Conservation (phyloP, 768 basidiomycete genomes). For the Fomitopsis pulvina region DNA sequence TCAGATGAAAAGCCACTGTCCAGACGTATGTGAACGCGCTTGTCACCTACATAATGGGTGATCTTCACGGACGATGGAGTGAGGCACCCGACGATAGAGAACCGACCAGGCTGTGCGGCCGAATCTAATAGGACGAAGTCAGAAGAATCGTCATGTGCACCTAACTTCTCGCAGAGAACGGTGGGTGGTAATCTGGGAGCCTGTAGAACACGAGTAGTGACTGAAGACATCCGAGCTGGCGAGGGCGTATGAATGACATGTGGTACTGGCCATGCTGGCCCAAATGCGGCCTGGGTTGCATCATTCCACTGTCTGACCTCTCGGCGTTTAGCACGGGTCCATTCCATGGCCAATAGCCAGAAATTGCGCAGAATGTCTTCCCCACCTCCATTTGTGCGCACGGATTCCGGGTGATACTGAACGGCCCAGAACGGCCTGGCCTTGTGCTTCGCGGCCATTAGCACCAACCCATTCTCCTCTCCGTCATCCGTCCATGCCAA, state of each 20-base stretch:
- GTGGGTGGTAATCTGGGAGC: constrained; percentile 36
- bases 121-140: constrained; percentile 74
- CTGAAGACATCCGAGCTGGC: constrained; percentile 21
- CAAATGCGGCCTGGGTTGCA: constrained; percentile 30
- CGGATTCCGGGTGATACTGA: constrained; percentile 86
- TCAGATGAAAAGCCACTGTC: constrained; percentile 31
- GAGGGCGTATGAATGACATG: constrained; percentile 19
- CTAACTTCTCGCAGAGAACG: constrained; percentile 55
- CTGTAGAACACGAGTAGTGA: constrained; percentile 34
- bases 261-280: constrained; percentile 53
- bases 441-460: constrained; percentile 69
- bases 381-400: constrained; percentile 64
- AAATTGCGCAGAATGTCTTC: constrained; percentile 66
- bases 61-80: constrained; percentile 48
- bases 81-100: constrained; percentile 65
- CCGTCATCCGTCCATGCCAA: constrained; percentile 72
- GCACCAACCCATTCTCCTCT: constrained; percentile 56
- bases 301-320: constrained; percentile 35
- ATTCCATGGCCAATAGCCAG: constrained; percentile 59
- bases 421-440: constrained; percentile 77
- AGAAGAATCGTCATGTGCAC: constrained; percentile 47
- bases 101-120: constrained; percentile 67
- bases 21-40: constrained; percentile 37
- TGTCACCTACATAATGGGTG: constrained; percentile 48
- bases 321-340: constrained; percentile 40